These are phyloP conservation scores for Harringtonia lauricola DNA, from an alignment of 2,329 filamentous ascomycete genomes.

Conservation along the genomic window DNA sequence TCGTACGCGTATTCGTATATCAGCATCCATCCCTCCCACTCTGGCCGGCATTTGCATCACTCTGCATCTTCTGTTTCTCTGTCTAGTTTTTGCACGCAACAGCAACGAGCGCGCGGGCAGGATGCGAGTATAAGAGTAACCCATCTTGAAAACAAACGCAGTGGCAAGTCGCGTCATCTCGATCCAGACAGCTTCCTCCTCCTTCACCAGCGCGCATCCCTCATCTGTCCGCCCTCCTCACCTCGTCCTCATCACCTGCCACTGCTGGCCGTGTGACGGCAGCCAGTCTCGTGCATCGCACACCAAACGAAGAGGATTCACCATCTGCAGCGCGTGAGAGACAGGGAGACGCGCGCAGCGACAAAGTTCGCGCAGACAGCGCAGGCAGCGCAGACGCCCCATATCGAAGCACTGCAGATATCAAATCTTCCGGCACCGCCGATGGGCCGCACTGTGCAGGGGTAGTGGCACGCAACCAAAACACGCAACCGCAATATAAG, in stretches of 20 bases:
- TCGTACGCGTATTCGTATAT: too few species aligned
- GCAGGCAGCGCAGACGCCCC: too few species aligned
- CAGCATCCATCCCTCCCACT: too few species aligned
- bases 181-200: too few species aligned
- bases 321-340: too few species aligned
- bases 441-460: neutral
- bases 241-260: neutral
- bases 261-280: constrained; percentile 3
- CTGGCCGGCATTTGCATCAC: too few species aligned
- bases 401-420: neutral
- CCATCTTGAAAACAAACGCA: too few species aligned
- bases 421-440: neutral
- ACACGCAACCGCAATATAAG: constrained; percentile 6
- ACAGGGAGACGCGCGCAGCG: neutral
- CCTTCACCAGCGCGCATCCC: neutral
- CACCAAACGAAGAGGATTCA: constrained; percentile 5
- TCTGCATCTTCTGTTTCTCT: too few species aligned
- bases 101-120: too few species aligned
- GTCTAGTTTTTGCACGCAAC: neutral
- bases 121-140: too few species aligned
- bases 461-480: neutral
- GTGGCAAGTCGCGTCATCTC: too few species aligned
- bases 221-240: neutral
- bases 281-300: constrained; percentile 1
- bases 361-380: neutral